A percentile compares a stretch with the other conserved stretches of the same genome.
Conservation (phyloP, 2,329 filamentous ascomycete genomes). For the Reticulascus tulasneorum region DNA sequence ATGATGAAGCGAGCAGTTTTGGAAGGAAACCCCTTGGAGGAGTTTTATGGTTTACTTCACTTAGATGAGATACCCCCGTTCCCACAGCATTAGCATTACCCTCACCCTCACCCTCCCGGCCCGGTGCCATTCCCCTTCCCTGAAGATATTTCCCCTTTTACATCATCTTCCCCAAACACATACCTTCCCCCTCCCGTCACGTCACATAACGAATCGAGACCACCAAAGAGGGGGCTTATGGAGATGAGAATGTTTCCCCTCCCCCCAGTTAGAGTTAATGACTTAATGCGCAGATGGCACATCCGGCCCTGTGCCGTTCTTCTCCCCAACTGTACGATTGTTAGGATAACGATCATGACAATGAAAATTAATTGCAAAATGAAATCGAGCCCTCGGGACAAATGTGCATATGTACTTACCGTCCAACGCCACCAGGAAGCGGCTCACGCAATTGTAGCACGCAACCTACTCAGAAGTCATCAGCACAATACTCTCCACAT, state of each 20-base stretch:
- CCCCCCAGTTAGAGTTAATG: too few species aligned
- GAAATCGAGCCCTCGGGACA: background rate
- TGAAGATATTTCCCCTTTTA: constrained; percentile 1
- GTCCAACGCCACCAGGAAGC: constrained; percentile 78
- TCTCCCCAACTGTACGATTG: constrained; percentile 48
- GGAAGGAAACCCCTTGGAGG: too few species aligned
- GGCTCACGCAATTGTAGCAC: constrained; percentile 80
- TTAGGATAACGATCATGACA: too few species aligned
- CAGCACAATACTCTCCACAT: constrained; percentile 9
- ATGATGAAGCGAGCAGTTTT: too few species aligned
- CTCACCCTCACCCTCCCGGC: constrained; percentile 7
- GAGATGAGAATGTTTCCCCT: too few species aligned
- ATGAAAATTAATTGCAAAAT: too few species aligned
- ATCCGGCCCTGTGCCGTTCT: constrained; percentile 48
- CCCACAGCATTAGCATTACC: constrained; percentile 12
- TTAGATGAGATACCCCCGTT: constrained; percentile 38
- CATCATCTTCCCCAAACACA: background rate
- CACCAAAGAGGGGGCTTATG: too few species aligned
- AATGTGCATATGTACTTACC: constrained; percentile 41
- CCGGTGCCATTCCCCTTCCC: constrained; percentile 3
- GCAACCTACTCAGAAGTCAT: constrained; percentile 45
- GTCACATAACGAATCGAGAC: too few species aligned
- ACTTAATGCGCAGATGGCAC: constrained; percentile 26
- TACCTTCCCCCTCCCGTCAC: constrained; percentile 5
- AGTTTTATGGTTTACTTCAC: constrained; percentile 20